phyloP scores from a whole-genome alignment of 805 yeast species.

The Yarrowia hollandica region DNA sequence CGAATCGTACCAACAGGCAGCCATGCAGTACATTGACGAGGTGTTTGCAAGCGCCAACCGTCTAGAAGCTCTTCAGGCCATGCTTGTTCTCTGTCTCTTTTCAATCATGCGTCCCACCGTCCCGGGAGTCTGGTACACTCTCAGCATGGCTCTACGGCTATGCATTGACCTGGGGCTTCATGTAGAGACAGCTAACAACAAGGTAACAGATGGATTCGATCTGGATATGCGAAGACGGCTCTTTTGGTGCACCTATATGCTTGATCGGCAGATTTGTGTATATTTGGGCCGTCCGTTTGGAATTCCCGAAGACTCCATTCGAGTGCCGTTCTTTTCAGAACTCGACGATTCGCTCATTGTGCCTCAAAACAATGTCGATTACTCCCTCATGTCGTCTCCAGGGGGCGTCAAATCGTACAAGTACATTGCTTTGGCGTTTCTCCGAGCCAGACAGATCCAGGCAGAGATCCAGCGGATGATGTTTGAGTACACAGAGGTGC shows the following conservation, averaged over 20 bases:
- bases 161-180: slow-evolving; percentile 86
- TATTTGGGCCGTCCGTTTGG: slow-evolving; percentile 87
- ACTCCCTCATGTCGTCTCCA: slow-evolving; percentile 6
- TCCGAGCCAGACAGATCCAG: slow-evolving; percentile 70
- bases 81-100: slow-evolving; percentile 65
- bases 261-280: slow-evolving; percentile 84
- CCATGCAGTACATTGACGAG: slow-evolving; percentile 57
- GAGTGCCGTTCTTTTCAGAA: slow-evolving; percentile 68
- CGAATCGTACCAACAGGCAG: slow-evolving; percentile 68
- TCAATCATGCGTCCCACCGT: slow-evolving; percentile 84
- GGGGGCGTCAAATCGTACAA: slow-evolving; percentile 59
- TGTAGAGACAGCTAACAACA: slow-evolving; percentile 49
- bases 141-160: slow-evolving; percentile 76
- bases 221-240: slow-evolving; percentile 71
- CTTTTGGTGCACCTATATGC: slow-evolving; percentile 86
- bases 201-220: not conserved
- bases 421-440: slow-evolving; percentile 62
- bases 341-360: slow-evolving; percentile 65
- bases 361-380: slow-evolving; percentile 15
- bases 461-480: slow-evolving; percentile 71
- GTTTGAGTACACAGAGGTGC: slow-evolving; percentile 70
- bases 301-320: slow-evolving; percentile 76
- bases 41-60: slow-evolving; percentile 60
- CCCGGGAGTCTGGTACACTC: slow-evolving; percentile 90
- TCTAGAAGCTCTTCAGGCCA: slow-evolving; percentile 71